Evolutionary conservation across 2,329 filamentous ascomycete genomes (phyloP), one percentile per base, ranked within the genome.

Genomic region (Colletotrichum sp.): DNA sequence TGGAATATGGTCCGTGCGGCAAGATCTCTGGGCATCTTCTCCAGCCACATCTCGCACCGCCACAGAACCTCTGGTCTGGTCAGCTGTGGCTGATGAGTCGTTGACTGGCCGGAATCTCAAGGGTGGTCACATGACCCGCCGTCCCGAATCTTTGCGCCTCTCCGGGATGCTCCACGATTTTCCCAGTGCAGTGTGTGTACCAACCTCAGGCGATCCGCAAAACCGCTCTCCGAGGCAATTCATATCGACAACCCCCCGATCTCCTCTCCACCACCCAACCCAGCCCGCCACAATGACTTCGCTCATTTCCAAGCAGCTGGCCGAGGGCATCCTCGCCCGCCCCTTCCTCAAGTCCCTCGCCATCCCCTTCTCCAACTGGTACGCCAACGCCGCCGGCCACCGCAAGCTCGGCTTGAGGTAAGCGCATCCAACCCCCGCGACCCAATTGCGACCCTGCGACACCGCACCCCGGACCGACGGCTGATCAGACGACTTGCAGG

Each of bases 341-440:
- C 96, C 96, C 81, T 98, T 95, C 95, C 92, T 99, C 84, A 89
- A 90, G 87, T 93, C 90, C 82, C 90, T 94, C 88, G 88, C 99
- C 86, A 92, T 89, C 89, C 97, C 97, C 80, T 85, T 98, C 79
- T 92, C 96, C 87, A 91, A 93, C 83, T 98, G 95, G 95, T 99
- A 99, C 89, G 88, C 89, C 88, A 94, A 96, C 85, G 94, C 95
- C 82, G 91, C 96, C 82, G 96, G 96, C 85, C 98, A 98, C 92
- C 94, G 96, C 88, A 92, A 96, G 92, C 90, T 98, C 83, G 96
- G 96, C 83, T 90, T 98, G 88, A 95, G 91, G 96, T 98, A 94
- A 86, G 84, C 81, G 79, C 65, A 70, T 52, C 21, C 26, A 30
- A 65, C n/a, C n/a, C 64, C n/a, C 30, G 32, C 26, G 52, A 59